phyloP scores from a whole-genome alignment of 495 filamentous ascomycete species.

The Mytilinidion resinicola region DNA sequence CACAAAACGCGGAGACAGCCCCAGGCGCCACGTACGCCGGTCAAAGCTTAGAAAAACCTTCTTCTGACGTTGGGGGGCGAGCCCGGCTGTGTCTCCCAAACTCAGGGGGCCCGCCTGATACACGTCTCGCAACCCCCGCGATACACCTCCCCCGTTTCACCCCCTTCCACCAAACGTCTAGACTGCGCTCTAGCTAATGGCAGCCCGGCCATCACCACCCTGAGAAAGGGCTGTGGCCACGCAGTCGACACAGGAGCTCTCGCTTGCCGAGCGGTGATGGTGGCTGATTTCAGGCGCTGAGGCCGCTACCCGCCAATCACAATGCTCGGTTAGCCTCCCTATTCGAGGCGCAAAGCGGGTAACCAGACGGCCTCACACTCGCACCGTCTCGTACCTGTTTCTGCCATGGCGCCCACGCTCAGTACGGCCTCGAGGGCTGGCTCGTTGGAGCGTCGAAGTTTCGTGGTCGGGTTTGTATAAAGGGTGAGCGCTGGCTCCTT shows the following conservation, averaged over 20 bases:
- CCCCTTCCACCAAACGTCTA: slow-evolving; percentile 16
- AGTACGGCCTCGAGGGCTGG: neutral
- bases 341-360: slow-evolving; percentile 8
- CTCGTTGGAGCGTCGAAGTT: neutral
- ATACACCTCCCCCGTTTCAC: slow-evolving; percentile 16
- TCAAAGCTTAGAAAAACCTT: too few species aligned
- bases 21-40: too few species aligned
- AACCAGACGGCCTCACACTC: slow-evolving; percentile 1
- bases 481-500: slow-evolving; percentile 18
- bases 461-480: slow-evolving; percentile 1
- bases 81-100: neutral
- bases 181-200: too few species aligned
- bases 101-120: slow-evolving; percentile 4
- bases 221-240: too few species aligned
- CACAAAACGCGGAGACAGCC: too few species aligned
- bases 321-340: neutral
- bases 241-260: too few species aligned
- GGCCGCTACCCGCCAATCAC: slow-evolving; percentile 11
- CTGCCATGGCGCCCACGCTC: slow-evolving; percentile 17
- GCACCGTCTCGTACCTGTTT: slow-evolving; percentile 20
- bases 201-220: too few species aligned
- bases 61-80: too few species aligned
- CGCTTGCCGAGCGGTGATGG: slow-evolving; percentile 7
- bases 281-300: slow-evolving; percentile 22
- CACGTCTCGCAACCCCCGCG: slow-evolving; percentile 11